Conservation (phyloP, 2,329 filamentous ascomycete species). For the Calonectria pauciramosa region DNA sequence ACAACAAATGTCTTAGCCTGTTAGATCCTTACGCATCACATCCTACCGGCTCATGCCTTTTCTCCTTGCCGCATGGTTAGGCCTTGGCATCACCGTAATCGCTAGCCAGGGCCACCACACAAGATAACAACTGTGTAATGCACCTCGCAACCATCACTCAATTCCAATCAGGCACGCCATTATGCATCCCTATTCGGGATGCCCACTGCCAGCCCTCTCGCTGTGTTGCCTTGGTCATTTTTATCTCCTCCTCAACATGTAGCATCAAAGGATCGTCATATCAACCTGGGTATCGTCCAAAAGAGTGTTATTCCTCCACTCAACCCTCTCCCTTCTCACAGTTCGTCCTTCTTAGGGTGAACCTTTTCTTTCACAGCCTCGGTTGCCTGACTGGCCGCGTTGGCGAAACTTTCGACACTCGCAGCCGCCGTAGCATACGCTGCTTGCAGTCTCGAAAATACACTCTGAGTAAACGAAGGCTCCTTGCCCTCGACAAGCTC, state of each 20-base stretch:
- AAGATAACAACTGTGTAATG: slow-evolving; percentile 34
- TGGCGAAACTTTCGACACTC: slow-evolving; percentile 61
- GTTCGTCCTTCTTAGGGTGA: slow-evolving; percentile 56
- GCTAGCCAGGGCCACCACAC: slow-evolving; percentile 29
- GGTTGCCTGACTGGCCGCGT: slow-evolving; percentile 55
- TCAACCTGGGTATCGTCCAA: slow-evolving; percentile 48
- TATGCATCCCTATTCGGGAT: slow-evolving; percentile 25
- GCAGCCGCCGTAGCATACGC: slow-evolving; percentile 79
- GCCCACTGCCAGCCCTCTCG: slow-evolving; percentile 21
- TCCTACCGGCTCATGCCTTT: neutral
- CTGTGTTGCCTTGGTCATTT: slow-evolving; percentile 7
- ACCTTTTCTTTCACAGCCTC: slow-evolving; percentile 58
- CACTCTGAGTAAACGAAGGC: slow-evolving; percentile 84
- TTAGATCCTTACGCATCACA: slow-evolving; percentile 7
- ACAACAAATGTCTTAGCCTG: neutral
- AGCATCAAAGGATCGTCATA: slow-evolving; percentile 45
- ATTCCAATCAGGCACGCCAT: slow-evolving; percentile 39
- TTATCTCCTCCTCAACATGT: slow-evolving; percentile 7
- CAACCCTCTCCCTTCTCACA: slow-evolving; percentile 47
- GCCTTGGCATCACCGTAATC: slow-evolving; percentile 24
- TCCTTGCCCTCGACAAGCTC: slow-evolving; percentile 85
- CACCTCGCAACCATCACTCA: slow-evolving; percentile 37
- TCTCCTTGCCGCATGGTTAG: neutral
- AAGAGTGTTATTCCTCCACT: slow-evolving; percentile 35
- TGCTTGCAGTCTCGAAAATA: slow-evolving; percentile 78